phyloP scores from a whole-genome alignment of 495 filamentous ascomycete species.

The Neurospora tetrasperma region DNA sequence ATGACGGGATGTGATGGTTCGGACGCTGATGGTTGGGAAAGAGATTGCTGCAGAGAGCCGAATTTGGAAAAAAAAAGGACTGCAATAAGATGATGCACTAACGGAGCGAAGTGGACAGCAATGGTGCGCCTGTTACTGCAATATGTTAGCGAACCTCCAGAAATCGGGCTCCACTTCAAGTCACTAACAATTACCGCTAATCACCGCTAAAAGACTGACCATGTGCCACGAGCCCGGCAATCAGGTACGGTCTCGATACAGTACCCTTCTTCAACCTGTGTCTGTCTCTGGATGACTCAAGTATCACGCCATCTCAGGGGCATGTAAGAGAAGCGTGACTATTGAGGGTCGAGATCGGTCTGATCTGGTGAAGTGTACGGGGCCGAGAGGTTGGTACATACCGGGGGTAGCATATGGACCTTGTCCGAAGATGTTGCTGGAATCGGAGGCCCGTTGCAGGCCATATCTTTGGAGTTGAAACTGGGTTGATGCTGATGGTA shows the following conservation, averaged over 20 bases:
- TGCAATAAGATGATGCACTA: not conserved
- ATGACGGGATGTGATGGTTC: not conserved
- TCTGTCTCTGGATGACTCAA: too few species aligned
- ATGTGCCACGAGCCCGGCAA: too few species aligned
- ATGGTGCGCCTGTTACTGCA: not conserved
- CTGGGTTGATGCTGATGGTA: conserved; percentile 31
- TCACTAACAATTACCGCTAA: not conserved
- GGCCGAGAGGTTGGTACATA: not conserved
- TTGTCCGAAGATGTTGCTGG: conserved; percentile 33
- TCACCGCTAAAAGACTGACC: too few species aligned
- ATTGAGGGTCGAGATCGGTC: not conserved
- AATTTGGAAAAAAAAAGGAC: not conserved
- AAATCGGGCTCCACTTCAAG: not conserved
- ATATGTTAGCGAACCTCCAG: not conserved
- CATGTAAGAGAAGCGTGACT: conserved; percentile 16
- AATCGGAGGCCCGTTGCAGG: conserved; percentile 46
- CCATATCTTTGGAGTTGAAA: conserved; percentile 35
- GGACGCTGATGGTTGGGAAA: not conserved
- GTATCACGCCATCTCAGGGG: not conserved
- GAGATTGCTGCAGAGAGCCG: not conserved
- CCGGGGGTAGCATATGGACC: conserved; percentile 27
- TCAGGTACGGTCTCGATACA: too few species aligned
- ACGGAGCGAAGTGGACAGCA: not conserved
- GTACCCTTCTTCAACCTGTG: not conserved
- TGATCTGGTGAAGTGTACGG: not conserved